phyloP scores from a whole-genome alignment of 2,329 filamentous ascomycete genomes.

The Hirsutella thompsonii region DNA sequence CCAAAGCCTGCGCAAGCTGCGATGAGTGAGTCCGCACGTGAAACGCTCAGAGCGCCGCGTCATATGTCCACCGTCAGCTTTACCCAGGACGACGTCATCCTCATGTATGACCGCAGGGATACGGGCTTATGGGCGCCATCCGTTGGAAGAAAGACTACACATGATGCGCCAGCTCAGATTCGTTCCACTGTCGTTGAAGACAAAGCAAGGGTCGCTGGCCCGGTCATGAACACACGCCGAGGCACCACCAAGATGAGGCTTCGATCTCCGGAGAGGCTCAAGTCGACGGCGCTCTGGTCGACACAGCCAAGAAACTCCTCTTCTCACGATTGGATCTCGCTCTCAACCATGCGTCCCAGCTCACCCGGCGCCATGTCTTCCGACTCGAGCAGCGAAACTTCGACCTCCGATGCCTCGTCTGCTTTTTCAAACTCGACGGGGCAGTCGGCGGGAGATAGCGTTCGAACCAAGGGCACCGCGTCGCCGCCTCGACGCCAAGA shows the following conservation, averaged over 20 bases:
- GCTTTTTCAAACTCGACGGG: conserved; percentile 5
- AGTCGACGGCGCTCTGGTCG: conserved; percentile 4
- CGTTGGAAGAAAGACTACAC: not conserved
- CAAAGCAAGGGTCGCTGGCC: not conserved
- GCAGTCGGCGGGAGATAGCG: conserved; percentile 4
- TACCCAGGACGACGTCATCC: not conserved
- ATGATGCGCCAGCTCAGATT: not conserved
- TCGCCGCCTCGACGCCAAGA: not conserved
- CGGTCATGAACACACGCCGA: conserved; percentile 1
- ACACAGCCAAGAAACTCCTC: not conserved
- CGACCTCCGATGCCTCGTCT: conserved; percentile 6
- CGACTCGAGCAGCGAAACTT: conserved; percentile 6
- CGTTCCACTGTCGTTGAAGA: not conserved
- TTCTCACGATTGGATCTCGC: conserved; percentile 5
- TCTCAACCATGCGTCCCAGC: conserved; percentile 4
- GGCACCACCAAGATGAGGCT: not conserved
- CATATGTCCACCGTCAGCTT: not conserved
- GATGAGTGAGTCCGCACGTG: not conserved
- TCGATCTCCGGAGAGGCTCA: not conserved
- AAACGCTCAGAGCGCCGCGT: not conserved
- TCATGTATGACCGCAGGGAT: no score
- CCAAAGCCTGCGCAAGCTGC: not conserved
- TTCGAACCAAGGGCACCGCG: not conserved
- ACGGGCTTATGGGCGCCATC: not conserved
- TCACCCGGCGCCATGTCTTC: conserved; percentile 3